Conservation (phyloP, 345 rosid species). For the rapeseed (Brassica napus) region DNA sequence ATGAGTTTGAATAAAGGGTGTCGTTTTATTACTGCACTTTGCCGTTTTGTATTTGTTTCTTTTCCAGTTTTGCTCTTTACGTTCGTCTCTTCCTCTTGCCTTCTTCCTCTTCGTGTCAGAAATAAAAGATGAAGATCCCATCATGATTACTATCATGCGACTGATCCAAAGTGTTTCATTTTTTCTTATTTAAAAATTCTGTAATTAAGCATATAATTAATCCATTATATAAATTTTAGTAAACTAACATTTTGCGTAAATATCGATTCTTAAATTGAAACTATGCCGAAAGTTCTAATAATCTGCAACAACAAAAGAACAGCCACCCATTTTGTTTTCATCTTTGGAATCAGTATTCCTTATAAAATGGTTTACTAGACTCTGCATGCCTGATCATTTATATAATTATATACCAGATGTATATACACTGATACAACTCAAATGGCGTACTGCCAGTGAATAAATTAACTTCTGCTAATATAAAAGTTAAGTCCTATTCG, state of each 20-base stretch:
- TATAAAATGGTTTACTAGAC: background rate
- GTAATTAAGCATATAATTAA: background rate
- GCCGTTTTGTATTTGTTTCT: constrained; percentile 40
- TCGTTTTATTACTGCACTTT: constrained; percentile 37
- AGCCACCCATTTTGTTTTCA: background rate
- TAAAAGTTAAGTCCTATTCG: background rate
- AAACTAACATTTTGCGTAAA: background rate
- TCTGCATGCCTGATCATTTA: background rate
- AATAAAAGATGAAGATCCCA: constrained; percentile 25
- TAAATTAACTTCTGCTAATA: background rate
- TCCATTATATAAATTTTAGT: background rate
- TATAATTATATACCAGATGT: background rate
- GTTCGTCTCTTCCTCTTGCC: constrained; percentile 38
- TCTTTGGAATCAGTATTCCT: background rate
- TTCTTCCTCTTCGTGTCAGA: constrained; percentile 34
- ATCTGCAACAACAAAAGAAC: background rate
- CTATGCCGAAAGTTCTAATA: background rate
- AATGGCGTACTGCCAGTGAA: background rate
- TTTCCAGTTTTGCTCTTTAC: constrained; percentile 11
- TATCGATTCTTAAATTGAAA: background rate
- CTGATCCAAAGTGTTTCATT: background rate
- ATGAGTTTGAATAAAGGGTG: constrained; percentile 35
- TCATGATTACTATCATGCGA: constrained; percentile 10
- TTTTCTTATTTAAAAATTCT: background rate
- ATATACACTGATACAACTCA: background rate